Base-by-base conservation (phyloP, 2,329 filamentous ascomycete genomes). In the Neoarthrinium moseri region DNA sequence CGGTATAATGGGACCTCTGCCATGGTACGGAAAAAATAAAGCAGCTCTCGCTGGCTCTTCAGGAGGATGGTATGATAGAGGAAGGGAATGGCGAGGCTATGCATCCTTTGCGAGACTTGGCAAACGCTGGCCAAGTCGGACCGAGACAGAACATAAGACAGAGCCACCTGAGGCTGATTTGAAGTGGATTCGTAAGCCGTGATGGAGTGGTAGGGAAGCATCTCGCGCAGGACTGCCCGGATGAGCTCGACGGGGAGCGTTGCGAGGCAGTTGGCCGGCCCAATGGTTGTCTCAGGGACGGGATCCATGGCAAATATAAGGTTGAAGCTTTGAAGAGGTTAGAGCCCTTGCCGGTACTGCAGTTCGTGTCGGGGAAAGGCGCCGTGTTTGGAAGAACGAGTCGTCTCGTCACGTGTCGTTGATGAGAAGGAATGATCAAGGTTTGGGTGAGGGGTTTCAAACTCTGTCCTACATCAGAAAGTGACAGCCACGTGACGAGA, bases 21-120 rank as follows among this genome's bases (percentile, higher is more conserved):
- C 35, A 46, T 46, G 35, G 44, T 46, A 46, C 44, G 44, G 44
- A 46, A 46, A 24, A 41, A 46, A 46, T 46, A 46, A 46, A 46
- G 35, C 44, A 46, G 44, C 36, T 46, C 44, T 46, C 44, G 44
- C 44, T 46, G 35, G 36, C 44, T 46, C 44, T 46, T 46, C 36
- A 46, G 44, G 44, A 46, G 44, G 44, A 46, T 46, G 44, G 44
- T 46, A 46, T 46, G 35, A 46, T 46, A 46, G 44, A 46, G 44
- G 44, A 46, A 46, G 44, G 44, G 44, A 46, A 46, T 40, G 35
- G 44, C 44, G 44, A 46, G 44, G 44, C 35, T 46, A 41, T 46
- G 44, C 35, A 46, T 46, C 26, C 35, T 46, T 46, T 46, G 34
- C 44, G 44, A 46, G 44, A 46, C 44, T 46, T 46, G 44, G 44